Evolutionary conservation across 352 stramenopile genomes (phyloP).

Genomic region (Globisporangium emineosum): DNA sequence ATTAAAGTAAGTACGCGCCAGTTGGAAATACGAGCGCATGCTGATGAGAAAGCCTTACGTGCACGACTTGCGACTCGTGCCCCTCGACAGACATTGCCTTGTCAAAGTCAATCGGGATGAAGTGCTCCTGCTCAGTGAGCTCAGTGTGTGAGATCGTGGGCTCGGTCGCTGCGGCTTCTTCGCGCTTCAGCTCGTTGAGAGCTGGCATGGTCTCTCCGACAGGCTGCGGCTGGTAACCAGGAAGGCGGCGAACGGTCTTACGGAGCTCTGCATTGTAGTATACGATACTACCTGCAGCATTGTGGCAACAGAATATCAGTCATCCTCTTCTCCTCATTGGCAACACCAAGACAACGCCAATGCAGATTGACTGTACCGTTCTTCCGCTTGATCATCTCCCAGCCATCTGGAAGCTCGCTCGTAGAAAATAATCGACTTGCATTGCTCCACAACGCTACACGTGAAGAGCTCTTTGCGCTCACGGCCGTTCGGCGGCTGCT

Average conservation of each 20-base stretch:
- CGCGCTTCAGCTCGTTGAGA: conserved; percentile 1
- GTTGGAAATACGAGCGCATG: background rate
- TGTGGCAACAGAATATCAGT: background rate
- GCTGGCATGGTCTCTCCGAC: background rate
- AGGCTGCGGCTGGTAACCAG: conserved; percentile 23
- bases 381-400: conserved; percentile 54
- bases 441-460: background rate
- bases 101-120: conserved; percentile 80
- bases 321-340: background rate
- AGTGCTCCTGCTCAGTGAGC: conserved; percentile 52
- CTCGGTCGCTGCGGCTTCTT: conserved; percentile 7
- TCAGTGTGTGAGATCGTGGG: conserved; percentile 24
- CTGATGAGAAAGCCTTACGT: conserved; percentile 31
- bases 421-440: background rate
- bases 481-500: background rate
- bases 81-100: conserved; percentile 77
- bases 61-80: conserved; percentile 84
- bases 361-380: conserved; percentile 35
- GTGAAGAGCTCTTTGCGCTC: background rate
- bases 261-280: conserved; percentile 62
- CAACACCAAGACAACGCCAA: background rate
- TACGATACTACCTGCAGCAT: conserved; percentile 45
- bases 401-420: conserved; percentile 38
- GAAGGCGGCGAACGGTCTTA: conserved; percentile 57
- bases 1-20: background rate